Evolutionary conservation across 306 rosid species (phyloP), one percentile per base, ranked within the genome.

Genomic region (Gynostemma pentaphyllum): DNA sequence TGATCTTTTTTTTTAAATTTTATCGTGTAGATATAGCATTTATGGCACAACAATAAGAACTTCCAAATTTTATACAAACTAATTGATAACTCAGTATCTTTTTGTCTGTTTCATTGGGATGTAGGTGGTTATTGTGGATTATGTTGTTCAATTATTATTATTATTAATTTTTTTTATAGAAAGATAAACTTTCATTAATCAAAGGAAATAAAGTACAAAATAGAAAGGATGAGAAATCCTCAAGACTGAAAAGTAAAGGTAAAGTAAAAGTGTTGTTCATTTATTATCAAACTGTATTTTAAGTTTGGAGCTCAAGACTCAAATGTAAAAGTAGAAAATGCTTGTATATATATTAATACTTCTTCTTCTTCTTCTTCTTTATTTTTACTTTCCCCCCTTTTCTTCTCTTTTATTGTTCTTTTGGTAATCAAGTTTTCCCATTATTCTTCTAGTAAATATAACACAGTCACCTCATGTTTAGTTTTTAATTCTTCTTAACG

Each of bases 401-500:
- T 3, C 9, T 24, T 54, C 23, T 54, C 40, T 29, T 54, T 54
- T 39, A 28, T 56, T 56, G 44, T 4, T 56, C n/a, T 27, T 56
- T 56, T 1, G 9, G 27, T 26, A 19, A 22, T 55, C 42, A 0
- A 32, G 6, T 13, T 19, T 56, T 56, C 9, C 28, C 45, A 11
- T 34, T 36, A 34, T 19, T 57, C 64, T 36, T 34, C 46, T 57
- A 27, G 37, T 52, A 27, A 27, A 26, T 50, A 32, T 56, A n/a
- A 48, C 45, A 22, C 19, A 73, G 50, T 68, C 50, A 34, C 42
- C 36, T 62, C 30, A 21, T 62, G 61, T 50, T 30, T 71, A 39
- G 19, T 76, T 62, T 18, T 34, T 53, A 56, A 22, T 39, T 36
- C 24, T 54, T 39, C 52, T 40, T 54, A 48, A 49, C 34, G 42